A percentile compares a stretch with the other conserved stretches of the same genome.
Evolutionary conservation across 495 filamentous ascomycete genomes (phyloP).

Genomic region (Platismatia glauca): DNA sequence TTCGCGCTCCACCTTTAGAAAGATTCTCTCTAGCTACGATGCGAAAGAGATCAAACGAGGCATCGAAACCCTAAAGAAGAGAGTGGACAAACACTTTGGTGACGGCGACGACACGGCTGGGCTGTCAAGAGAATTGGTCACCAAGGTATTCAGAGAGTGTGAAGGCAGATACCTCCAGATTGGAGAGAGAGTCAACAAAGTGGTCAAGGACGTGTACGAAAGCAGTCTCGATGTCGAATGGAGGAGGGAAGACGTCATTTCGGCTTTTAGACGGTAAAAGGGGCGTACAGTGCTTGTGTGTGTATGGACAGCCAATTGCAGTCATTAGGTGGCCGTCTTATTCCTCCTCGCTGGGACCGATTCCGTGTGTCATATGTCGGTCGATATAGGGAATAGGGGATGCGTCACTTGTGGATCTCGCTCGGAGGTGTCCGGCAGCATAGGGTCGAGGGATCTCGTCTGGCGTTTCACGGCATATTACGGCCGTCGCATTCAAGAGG

Average conservation of each 20-base stretch:
- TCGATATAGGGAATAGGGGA: slow-evolving; percentile 1
- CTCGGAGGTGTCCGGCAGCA: neutral
- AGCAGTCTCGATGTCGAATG: slow-evolving; percentile 55
- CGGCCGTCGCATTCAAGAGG: neutral
- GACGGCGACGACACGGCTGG: slow-evolving; percentile 61
- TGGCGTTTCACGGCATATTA: neutral
- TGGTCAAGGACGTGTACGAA: slow-evolving; percentile 56
- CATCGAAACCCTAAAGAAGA: slow-evolving; percentile 74
- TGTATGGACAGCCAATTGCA: neutral
- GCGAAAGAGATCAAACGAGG: slow-evolving; percentile 73
- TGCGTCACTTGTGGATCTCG: neutral
- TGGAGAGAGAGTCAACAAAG: slow-evolving; percentile 9
- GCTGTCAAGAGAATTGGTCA: slow-evolving; percentile 60
- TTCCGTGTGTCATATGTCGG: neutral
- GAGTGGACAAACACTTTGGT: slow-evolving; percentile 94
- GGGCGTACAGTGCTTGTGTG: neutral
- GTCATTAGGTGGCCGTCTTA: neutral
- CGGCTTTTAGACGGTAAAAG: slow-evolving; percentile 39
- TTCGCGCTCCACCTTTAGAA: slow-evolving; percentile 72
- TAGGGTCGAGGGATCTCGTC: neutral
- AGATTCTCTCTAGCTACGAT: slow-evolving; percentile 70
- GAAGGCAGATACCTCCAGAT: slow-evolving; percentile 36
- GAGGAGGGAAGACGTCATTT: slow-evolving; percentile 47
- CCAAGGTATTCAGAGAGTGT: slow-evolving; percentile 70
- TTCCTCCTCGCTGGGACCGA: neutral